Evolutionary conservation across 2,329 filamentous ascomycete genomes (phyloP), one percentile per base, ranked within the genome.

Genomic region (Verticillium alfalfae): DNA sequence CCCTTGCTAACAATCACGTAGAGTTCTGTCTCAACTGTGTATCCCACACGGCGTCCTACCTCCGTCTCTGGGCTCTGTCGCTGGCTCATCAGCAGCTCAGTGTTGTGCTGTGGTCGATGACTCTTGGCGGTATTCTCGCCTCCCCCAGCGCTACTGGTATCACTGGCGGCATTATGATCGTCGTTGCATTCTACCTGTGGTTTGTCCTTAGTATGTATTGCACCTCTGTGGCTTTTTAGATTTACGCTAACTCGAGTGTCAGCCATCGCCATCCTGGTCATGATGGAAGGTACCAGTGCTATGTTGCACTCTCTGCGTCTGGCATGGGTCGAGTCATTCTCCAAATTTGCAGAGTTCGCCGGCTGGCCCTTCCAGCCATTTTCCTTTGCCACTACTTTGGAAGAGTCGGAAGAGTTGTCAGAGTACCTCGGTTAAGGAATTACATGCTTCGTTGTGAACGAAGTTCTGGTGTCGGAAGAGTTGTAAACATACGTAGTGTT

Each of bases 21-120:
- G 92, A 99, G 84, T 99, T 99, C 81, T 99, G 95, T 74, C 84
- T 99, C 70, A 99, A 99, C 83, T 98, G 94, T 76, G 94, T 99
- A 66, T 99, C 95, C 36, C 95, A 99, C 79, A 99, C 96, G 5
- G 95, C 95, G 5, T 99, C 95, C 1, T 99, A 99, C 78, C 90
- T 99, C 57, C 95, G 95, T 82, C 90, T 99, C 55, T 99, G 95
- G 95, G 95, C 95, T 37, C 78, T 99, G 69, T 99, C 95, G 2
- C 88, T 99, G 63, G 95, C 95, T 37, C 95, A 99, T 82, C 95
- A 99, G 76, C 95, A 98, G 84, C 88, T 99, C 64, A 97, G 92
- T 57, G 90, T 93, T 66, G 95, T 99, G 66, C 85, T 99, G 57
- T 99, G 95, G 95, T 85, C 85, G 70, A 99, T 99, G 95, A 99